Base-by-base conservation (phyloP, 2,329 filamentous ascomycete genomes). In the Ascochyta clinopodiicola region DNA sequence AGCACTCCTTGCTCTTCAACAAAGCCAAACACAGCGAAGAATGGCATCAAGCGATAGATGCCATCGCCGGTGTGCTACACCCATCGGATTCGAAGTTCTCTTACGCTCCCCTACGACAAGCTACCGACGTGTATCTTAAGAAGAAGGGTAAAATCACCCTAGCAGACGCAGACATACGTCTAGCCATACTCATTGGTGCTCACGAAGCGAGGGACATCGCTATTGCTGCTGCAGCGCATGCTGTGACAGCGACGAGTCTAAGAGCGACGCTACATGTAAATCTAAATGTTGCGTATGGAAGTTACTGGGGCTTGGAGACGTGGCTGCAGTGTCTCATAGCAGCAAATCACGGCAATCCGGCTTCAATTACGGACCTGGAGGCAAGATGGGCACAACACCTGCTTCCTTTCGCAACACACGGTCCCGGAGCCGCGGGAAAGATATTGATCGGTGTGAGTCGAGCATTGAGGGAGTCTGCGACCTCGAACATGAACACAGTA, bases 241-340 rank as follows among this genome's bases (percentile, higher is more conserved):
- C 62, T 10, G 71, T 75, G 56, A 65, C 66, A 9, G 61, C 64
- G 24, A 50, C 56, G 6, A 62, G 64, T 13, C 29, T 73, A 1
- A 54, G 68, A 49, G 61, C 58, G 24, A 25, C 67, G 4, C 61
- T 73, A 0, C 62, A 59, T 36, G 64, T 63, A 12, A 65, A 71
- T 19, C 47, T 69, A 8, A 62, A 68, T 13, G 63, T 72, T 34
- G 56, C 66, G 10, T 65, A 64, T 17, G 62, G 59, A 24, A 72
- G 63, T 19, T 74, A 64, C 46, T 68, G 59, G 56, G 72, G 69
- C 2, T 37, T 75, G 5, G 61, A 67, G 17, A 60, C 34, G 13
- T 73, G 67, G 60, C 52, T 73, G 10, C 63, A 69, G 34, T 67
- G 64, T 35, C 52, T 75, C 7, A 63, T 74, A 27, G 69, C 71